A percentile compares a stretch with the other conserved stretches of the same genome.
These are phyloP conservation scores for Naganishia antarctica DNA, from an alignment of 768 basidiomycete species.

Conservation along the genomic window DNA sequence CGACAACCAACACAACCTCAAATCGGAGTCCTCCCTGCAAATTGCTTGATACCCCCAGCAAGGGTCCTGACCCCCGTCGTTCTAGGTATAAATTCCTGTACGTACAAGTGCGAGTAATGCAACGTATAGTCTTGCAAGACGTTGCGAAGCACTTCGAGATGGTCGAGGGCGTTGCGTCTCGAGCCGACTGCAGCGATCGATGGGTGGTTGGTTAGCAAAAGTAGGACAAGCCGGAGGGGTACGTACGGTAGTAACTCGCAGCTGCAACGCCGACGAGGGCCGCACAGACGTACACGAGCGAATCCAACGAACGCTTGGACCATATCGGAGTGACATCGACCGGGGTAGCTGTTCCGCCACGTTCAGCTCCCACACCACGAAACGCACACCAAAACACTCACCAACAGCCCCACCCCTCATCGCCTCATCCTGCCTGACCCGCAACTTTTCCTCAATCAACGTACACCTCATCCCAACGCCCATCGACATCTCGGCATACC, in stretches of 20 bases:
- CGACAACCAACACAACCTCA: not conserved
- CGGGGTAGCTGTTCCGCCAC: no score
- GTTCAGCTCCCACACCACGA: no score
- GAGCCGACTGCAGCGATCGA: not conserved
- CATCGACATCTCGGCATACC: not conserved
- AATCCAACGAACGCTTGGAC: no score
- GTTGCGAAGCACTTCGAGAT: not conserved
- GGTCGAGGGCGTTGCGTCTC: not conserved
- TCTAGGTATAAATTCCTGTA: not conserved
- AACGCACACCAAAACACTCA: not conserved
- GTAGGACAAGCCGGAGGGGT: no score
- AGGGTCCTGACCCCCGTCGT: not conserved
- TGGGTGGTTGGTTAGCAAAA: no score
- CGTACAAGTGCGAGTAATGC: slow-evolving; percentile 1
- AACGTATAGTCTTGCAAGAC: slow-evolving; percentile 7
- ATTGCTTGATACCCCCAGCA: not conserved
- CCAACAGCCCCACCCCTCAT: not conserved
- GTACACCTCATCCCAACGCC: slow-evolving; percentile 3
- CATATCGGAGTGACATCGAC: no score
- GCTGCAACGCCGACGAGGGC: not conserved
- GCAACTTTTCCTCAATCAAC: slow-evolving; percentile 12
- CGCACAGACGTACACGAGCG: no score
- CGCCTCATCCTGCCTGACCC: slow-evolving; percentile 8
- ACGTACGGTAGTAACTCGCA: slow-evolving; percentile 7
- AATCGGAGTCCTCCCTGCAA: slow-evolving; percentile 9